These are phyloP conservation scores for Zygosaccharomyces sapae DNA, from an alignment of 1,139 yeast species.

Conservation along the genomic window DNA sequence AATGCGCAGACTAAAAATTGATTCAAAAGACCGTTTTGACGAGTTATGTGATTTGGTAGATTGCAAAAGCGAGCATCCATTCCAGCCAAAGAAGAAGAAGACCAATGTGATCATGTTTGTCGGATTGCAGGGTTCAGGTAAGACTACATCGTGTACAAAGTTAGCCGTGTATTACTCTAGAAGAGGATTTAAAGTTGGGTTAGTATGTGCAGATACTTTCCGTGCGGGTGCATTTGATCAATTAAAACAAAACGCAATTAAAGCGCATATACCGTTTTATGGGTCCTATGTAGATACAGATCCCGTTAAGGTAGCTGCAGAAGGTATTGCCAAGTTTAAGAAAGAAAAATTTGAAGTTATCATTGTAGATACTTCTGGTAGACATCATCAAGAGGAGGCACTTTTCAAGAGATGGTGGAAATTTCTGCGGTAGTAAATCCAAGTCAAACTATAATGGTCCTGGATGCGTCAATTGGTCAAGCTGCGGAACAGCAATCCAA, in stretches of 20 bases:
- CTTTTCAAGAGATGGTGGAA: slow-evolving; percentile 93
- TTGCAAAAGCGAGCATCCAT: slow-evolving; percentile 55
- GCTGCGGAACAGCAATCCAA: slow-evolving; percentile 94
- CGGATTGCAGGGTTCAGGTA: slow-evolving; percentile 98
- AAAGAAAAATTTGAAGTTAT: slow-evolving; percentile 89
- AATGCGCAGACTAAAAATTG: slow-evolving; percentile 65
- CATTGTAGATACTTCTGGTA: slow-evolving; percentile 96
- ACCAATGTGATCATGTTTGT: slow-evolving; percentile 88
- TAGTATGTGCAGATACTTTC: slow-evolving; percentile 98
- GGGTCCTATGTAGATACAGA: slow-evolving; percentile 96
- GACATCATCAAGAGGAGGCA: slow-evolving; percentile 93
- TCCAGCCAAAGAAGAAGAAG: slow-evolving; percentile 79
- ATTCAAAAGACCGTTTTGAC: slow-evolving; percentile 92
- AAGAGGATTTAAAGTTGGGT: slow-evolving; percentile 89
- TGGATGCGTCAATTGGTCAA: slow-evolving; percentile 97
- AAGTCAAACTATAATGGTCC: slow-evolving; percentile 92
- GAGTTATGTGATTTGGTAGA: slow-evolving; percentile 86
- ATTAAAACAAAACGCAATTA: slow-evolving; percentile 93
- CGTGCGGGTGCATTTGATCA: slow-evolving; percentile 99
- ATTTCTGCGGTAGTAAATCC: slow-evolving; percentile 84
- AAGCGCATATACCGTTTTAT: slow-evolving; percentile 88
- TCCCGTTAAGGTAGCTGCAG: slow-evolving; percentile 86
- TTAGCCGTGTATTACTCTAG: slow-evolving; percentile 91
- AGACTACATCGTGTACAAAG: slow-evolving; percentile 95
- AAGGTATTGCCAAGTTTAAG: slow-evolving; percentile 89